phyloP scores from a whole-genome alignment of 306 rosid genomes.

The Cicer yamashitae region DNA sequence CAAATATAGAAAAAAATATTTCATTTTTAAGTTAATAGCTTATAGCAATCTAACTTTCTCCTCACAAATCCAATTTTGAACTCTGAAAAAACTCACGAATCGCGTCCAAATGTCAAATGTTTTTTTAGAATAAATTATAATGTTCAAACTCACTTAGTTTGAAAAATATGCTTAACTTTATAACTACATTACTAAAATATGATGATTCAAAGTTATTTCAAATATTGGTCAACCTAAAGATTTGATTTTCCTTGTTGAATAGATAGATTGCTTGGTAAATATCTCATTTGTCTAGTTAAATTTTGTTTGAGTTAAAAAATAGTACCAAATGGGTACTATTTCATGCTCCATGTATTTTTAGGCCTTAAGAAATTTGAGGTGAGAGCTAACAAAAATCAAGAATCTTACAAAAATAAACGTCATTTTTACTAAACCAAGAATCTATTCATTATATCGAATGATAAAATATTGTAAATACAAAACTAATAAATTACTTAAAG shows the following conservation, averaged over 20 bases:
- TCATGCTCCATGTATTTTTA: background rate
- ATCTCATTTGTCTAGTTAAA: background rate
- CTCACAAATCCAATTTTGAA: background rate
- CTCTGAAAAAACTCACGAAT: no score
- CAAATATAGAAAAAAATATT: no score
- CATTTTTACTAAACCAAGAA: no score
- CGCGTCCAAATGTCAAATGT: background rate
- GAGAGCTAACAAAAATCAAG: background rate
- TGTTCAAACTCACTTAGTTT: background rate
- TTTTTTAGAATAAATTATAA: no score
- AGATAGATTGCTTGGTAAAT: constrained; percentile 23
- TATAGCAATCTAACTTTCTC: background rate
- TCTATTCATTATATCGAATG: no score
- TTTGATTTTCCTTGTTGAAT: constrained; percentile 17
- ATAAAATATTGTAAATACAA: no score
- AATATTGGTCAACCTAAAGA: constrained; percentile 41
- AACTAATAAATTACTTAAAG: no score
- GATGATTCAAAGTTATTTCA: constrained; percentile 33
- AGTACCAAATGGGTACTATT: background rate
- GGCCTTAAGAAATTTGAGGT: background rate
- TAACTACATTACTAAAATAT: background rate
- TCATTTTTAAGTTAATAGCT: background rate
- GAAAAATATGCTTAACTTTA: constrained; percentile 17
- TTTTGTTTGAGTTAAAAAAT: constrained; percentile 5
- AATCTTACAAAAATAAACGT: background rate